These are phyloP conservation scores for Aspergillus sp. DNA, from an alignment of 2,329 filamentous ascomycete genomes.

Conservation along the genomic window DNA sequence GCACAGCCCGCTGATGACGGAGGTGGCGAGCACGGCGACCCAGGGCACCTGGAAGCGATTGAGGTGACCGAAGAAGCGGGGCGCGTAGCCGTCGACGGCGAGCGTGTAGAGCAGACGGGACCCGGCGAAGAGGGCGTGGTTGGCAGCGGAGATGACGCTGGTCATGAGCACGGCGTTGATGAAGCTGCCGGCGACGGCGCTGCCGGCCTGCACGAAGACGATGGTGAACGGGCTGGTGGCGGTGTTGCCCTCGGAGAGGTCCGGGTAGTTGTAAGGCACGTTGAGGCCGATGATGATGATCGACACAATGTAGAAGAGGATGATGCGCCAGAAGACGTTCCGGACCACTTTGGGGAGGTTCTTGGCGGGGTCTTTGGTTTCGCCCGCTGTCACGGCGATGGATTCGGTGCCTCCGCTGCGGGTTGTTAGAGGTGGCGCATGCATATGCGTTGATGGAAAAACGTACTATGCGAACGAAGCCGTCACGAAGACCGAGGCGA, in stretches of 20 bases:
- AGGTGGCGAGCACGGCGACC: constrained; percentile 55
- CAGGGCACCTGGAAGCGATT: constrained; percentile 53
- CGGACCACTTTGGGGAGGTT: constrained; percentile 62
- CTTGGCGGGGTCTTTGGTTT: constrained; percentile 61
- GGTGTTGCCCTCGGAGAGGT: constrained; percentile 42
- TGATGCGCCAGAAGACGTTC: constrained; percentile 64
- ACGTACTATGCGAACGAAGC: constrained; percentile 58
- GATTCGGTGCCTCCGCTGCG: constrained; percentile 58
- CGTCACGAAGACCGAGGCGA: constrained; percentile 63
- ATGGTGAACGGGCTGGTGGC: constrained; percentile 58
- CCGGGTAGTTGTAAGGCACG: constrained; percentile 54
- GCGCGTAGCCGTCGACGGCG: constrained; percentile 55
- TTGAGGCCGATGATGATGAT: constrained; percentile 58
- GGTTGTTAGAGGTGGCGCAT: constrained; percentile 10
- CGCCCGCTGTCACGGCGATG: constrained; percentile 64
- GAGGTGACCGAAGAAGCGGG: constrained; percentile 51
- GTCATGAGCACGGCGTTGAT: constrained; percentile 63
- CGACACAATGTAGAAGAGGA: constrained; percentile 54
- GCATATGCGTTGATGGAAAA: not conserved
- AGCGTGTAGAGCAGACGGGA: constrained; percentile 58
- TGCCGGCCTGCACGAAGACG: constrained; percentile 59
- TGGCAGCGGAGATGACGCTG: constrained; percentile 57
- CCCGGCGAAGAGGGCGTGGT: constrained; percentile 58
- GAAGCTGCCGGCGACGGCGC: constrained; percentile 54
- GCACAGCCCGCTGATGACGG: constrained; percentile 55